These are phyloP conservation scores for Candida sanyaensis DNA, from an alignment of 1,139 yeast species.

Conservation along the genomic window DNA sequence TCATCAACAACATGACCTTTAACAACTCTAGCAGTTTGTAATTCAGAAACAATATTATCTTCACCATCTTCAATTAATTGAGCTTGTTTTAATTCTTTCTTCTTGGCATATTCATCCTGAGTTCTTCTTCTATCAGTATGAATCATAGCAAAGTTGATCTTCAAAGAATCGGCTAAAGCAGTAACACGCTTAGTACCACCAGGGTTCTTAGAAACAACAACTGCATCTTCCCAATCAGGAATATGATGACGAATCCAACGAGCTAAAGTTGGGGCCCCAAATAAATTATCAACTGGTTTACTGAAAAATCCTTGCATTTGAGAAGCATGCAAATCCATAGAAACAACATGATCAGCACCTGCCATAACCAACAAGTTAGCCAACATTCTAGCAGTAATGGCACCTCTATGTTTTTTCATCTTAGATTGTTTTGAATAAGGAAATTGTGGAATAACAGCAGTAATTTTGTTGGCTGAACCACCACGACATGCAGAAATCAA, in stretches of 20 bases:
- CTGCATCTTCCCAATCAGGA: conserved; percentile 77
- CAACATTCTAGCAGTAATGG: conserved; percentile 98
- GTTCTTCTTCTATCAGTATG: conserved; percentile 96
- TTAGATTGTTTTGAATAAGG: conserved; percentile 97
- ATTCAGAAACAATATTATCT: conserved; percentile 74
- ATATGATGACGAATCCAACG: conserved; percentile 94
- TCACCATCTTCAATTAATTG: conserved; percentile 27
- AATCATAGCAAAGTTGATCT: conserved; percentile 97
- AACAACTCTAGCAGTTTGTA: conserved; percentile 94
- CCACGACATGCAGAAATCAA: conserved; percentile 95
- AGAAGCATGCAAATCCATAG: conserved; percentile 97
- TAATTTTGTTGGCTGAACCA: conserved; percentile 94
- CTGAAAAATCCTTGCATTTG: conserved; percentile 99
- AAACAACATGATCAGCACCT: conserved; percentile 97
- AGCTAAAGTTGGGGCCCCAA: conserved; percentile 96
- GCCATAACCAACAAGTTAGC: conserved; percentile 96
- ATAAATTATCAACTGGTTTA: conserved; percentile 93
- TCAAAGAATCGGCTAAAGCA: conserved; percentile 91
- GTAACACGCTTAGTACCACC: conserved; percentile 99
- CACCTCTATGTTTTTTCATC: conserved; percentile 98
- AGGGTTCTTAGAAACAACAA: conserved; percentile 92
- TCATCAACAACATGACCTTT: conserved; percentile 98
- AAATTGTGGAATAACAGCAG: conserved; percentile 96
- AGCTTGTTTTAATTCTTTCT: conserved; percentile 34
- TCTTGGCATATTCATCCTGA: conserved; percentile 61